Evolutionary conservation across 1,139 yeast species (phyloP).

Genomic region (Candida sp.): DNA sequence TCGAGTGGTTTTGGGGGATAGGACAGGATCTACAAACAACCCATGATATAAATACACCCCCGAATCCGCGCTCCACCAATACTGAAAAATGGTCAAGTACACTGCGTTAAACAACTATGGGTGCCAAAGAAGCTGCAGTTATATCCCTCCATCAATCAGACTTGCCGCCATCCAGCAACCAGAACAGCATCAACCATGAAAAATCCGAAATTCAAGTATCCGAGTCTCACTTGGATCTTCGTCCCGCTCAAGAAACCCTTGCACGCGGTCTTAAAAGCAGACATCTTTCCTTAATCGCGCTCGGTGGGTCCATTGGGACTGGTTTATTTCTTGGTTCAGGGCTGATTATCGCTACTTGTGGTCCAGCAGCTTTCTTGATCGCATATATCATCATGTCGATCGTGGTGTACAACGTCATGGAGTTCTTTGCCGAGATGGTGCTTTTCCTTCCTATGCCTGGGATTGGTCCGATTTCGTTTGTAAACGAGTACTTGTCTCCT

Average conservation of each 20-base stretch:
- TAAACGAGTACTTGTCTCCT: constrained; percentile 36
- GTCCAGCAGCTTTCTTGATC: constrained; percentile 56
- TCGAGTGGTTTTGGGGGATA: too few species aligned
- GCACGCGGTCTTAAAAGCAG: constrained; percentile 42
- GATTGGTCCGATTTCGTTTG: constrained; percentile 43
- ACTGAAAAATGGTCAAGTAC: too few species aligned
- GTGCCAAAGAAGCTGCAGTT: too few species aligned
- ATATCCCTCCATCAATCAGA: too few species aligned
- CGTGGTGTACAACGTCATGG: constrained; percentile 60
- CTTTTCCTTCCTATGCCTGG: constrained; percentile 58
- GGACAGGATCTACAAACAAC: too few species aligned
- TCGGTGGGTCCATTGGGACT: constrained; percentile 47
- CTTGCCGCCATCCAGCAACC: too few species aligned
- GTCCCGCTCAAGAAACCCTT: constrained; percentile 17
- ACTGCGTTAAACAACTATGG: too few species aligned
- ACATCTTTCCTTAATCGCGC: constrained; percentile 41
- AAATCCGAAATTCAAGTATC: too few species aligned
- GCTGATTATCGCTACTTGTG: constrained; percentile 45
- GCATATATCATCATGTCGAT: constrained; percentile 54
- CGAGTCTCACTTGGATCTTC: too few species aligned
- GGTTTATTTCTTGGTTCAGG: constrained; percentile 54
- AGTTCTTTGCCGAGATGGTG: constrained; percentile 67
- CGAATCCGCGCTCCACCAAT: too few species aligned
- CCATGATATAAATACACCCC: too few species aligned
- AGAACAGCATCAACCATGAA: too few species aligned